Percentiles rank a stretch among this genome's conserved stretches.
Conservation (phyloP, 495 filamentous ascomycete species). For the Neurospora africana region DNA sequence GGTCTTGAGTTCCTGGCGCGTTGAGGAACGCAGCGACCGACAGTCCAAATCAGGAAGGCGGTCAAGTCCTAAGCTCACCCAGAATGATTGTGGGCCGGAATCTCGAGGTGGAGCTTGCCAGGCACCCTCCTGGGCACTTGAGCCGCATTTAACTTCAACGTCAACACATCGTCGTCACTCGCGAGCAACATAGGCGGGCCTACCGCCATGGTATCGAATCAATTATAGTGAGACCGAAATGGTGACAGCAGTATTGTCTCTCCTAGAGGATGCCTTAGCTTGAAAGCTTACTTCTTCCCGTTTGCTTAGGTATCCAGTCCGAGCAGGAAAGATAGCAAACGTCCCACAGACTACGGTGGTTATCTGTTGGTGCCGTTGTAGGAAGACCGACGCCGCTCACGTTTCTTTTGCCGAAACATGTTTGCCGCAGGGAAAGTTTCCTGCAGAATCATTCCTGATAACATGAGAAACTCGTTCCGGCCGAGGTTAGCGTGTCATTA, state of each 20-base stretch:
- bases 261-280: not conserved
- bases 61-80: not conserved
- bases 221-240: not conserved
- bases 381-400: not conserved
- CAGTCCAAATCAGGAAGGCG: constrained; percentile 1
- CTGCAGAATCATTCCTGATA: not conserved
- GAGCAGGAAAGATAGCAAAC: not conserved
- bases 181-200: not conserved
- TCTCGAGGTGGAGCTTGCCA: not conserved
- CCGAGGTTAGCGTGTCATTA: not conserved
- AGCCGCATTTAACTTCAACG: constrained; percentile 1
- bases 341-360: not conserved
- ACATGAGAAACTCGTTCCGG: not conserved
- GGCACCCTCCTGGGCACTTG: not conserved
- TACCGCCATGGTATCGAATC: not conserved
- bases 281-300: not conserved
- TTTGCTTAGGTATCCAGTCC: not conserved
- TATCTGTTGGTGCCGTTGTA: not conserved
- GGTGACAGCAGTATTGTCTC: not conserved
- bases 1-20: not conserved
- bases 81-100: not conserved
- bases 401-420: not conserved
- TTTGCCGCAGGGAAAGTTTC: not conserved
- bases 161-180: not conserved
- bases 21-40: not conserved